Evolutionary conservation across 2,329 filamentous ascomycete genomes (phyloP).

Genomic region (Talaromyces rugulosus): DNA sequence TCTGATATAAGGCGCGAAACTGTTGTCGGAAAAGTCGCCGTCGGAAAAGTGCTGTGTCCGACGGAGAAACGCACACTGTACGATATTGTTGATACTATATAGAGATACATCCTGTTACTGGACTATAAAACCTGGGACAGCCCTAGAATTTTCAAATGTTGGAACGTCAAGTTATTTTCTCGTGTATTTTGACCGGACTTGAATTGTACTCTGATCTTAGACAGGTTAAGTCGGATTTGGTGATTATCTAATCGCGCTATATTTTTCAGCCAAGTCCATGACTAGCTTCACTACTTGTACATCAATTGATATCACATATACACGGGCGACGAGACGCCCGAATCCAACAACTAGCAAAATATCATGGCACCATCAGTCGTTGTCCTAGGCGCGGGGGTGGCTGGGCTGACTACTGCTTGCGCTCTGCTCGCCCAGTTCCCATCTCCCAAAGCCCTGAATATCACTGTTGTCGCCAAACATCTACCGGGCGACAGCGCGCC

Average conservation of each 20-base stretch:
- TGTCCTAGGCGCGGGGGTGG: constrained; percentile 49
- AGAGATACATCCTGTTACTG: background rate
- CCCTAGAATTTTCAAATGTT: background rate
- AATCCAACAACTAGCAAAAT: background rate
- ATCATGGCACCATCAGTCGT: background rate
- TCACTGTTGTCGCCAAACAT: constrained; percentile 12
- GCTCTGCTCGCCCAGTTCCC: constrained; percentile 49
- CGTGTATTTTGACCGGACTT: background rate
- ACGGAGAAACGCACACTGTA: constrained; percentile 12
- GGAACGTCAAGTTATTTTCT: background rate
- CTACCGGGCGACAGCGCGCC: constrained; percentile 9
- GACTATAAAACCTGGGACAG: background rate
- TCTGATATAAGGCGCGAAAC: constrained; percentile 21
- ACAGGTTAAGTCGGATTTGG: background rate
- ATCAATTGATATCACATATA: too few species aligned
- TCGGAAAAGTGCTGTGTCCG: background rate
- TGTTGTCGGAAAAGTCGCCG: constrained; percentile 29
- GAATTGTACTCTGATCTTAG: background rate
- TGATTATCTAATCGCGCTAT: background rate
- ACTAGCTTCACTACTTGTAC: too few species aligned
- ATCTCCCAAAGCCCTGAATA: background rate
- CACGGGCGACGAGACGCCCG: background rate
- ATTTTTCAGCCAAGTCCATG: too few species aligned
- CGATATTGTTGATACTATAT: background rate
- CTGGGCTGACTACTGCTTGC: constrained; percentile 78